phyloP scores from a whole-genome alignment of 495 filamentous ascomycete species.

The Penicillium atrosanguineum region DNA sequence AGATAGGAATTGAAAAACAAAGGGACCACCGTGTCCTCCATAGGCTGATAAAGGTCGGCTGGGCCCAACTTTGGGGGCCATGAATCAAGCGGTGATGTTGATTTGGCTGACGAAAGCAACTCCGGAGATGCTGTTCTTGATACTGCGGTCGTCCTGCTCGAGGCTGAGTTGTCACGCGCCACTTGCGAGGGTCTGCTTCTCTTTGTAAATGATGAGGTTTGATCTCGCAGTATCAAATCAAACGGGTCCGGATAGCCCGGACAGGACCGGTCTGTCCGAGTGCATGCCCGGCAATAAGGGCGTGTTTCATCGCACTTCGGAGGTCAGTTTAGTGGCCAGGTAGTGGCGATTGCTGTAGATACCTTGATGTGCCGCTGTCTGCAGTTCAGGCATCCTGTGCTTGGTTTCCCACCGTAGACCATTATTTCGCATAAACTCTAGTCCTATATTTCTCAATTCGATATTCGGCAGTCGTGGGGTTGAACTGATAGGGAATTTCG shows the following conservation, averaged over 20 bases:
- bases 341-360: background rate
- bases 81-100: background rate
- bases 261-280: conserved; percentile 44
- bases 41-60: conserved; percentile 20
- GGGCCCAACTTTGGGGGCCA: conserved; percentile 5
- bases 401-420: conserved; percentile 74
- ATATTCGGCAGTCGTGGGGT: too few species aligned
- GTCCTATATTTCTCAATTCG: background rate
- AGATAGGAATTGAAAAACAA: conserved; percentile 38
- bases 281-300: conserved; percentile 48
- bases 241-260: conserved; percentile 69
- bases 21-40: conserved; percentile 33
- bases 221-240: conserved; percentile 65
- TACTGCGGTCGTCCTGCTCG: background rate
- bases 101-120: background rate
- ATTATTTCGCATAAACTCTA: conserved; percentile 30
- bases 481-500: too few species aligned
- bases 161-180: background rate
- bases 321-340: background rate
- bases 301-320: conserved; percentile 50
- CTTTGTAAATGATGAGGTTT: conserved; percentile 52
- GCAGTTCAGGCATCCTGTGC: conserved; percentile 66
- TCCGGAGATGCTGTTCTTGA: background rate
- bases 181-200: background rate
- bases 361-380: conserved; percentile 63